Evolutionary conservation across 805 yeast genomes (phyloP), one percentile per base, ranked within the genome.

Genomic region (Torulaspora gathmanii): DNA sequence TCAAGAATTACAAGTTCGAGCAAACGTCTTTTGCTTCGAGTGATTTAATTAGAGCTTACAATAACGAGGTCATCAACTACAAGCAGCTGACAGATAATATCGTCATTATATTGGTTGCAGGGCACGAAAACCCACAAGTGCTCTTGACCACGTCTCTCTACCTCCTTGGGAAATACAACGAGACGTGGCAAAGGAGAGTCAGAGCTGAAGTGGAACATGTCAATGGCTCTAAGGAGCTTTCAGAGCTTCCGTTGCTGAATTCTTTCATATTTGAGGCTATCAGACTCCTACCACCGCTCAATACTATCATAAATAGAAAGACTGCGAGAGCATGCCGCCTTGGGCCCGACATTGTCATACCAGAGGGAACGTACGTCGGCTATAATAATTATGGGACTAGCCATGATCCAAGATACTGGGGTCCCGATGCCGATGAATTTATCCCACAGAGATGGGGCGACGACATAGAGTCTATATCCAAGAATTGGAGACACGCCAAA

Each of bases 61-160:
- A 69, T 5, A 49, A 50, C 6, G 73, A 70, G 0, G 42, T 49
- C 3, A 64, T 79, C 2, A 65, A 74, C 2, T 61, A 69, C 41
- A 67, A 70, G 39, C 82, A 79, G 51, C 68, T 77, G 42, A 59
- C 67, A 2, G 83, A 79, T 54, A 79, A 79, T 57, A 67, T 77
- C 13, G 72, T 77, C 7, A 78, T 79, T 13, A 64, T 77, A 3
- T 58, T 79, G 54, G 75, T 79, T 36, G 84, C 84, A 0, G 84
- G 83, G 0, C 84, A 79, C 57, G 84, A 79, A 52, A 79, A 79
- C 49, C 84, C 84, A 0, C 79, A 77, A 47, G 55, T 79, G 19
- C 58, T 78, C 9, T 52, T 78, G 48, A 69, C 75, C 0, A 74
- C 80, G 0, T 53, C 73, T 5, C 50, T 79, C 1, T 78, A 71